Evolutionary conservation across 768 basidiomycete genomes (phyloP).

Genomic region (Chiua virens): DNA sequence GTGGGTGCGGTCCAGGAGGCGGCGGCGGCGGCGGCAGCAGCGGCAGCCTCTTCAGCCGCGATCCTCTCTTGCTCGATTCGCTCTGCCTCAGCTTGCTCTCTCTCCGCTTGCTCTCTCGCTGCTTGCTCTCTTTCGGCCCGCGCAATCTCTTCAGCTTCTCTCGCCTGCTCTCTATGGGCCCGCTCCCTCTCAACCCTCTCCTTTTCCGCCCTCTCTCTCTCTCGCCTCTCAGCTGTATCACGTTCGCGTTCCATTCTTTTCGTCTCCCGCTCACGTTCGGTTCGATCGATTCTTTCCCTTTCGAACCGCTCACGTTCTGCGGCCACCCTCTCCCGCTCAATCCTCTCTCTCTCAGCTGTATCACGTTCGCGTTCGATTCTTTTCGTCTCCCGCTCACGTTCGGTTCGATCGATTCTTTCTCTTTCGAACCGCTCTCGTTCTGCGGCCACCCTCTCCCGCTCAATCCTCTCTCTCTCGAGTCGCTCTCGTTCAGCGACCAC

Average conservation of each 20-base stretch:
- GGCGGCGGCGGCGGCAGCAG: background rate
- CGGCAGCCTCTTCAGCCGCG: slow-evolving; percentile 6
- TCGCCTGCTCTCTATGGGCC: background rate
- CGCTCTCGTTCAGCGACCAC: slow-evolving; percentile 3
- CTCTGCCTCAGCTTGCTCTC: slow-evolving; percentile 1
- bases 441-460: slow-evolving; percentile 11
- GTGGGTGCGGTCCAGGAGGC: background rate
- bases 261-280: slow-evolving; percentile 10
- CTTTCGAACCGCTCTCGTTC: no score
- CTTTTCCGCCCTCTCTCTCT: background rate
- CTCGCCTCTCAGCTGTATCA: background rate
- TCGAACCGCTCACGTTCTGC: no score
- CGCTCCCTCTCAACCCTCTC: slow-evolving; percentile 1
- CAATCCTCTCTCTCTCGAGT: slow-evolving; percentile 6
- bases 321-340: slow-evolving; percentile 8
- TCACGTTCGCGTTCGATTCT: slow-evolving; percentile 1
- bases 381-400: no score
- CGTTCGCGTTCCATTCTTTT: slow-evolving; percentile 3
- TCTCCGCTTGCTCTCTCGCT: background rate
- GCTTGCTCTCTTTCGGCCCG: background rate
- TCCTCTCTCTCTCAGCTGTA: slow-evolving; percentile 1
- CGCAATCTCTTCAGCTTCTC: background rate
- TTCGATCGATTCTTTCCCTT: no score
- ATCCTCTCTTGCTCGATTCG: slow-evolving; percentile 11
- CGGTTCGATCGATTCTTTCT: no score